Evolutionary conservation across 805 yeast genomes (phyloP), one percentile per base, ranked within the genome.

Genomic region (Ogataea polymorpha): DNA sequence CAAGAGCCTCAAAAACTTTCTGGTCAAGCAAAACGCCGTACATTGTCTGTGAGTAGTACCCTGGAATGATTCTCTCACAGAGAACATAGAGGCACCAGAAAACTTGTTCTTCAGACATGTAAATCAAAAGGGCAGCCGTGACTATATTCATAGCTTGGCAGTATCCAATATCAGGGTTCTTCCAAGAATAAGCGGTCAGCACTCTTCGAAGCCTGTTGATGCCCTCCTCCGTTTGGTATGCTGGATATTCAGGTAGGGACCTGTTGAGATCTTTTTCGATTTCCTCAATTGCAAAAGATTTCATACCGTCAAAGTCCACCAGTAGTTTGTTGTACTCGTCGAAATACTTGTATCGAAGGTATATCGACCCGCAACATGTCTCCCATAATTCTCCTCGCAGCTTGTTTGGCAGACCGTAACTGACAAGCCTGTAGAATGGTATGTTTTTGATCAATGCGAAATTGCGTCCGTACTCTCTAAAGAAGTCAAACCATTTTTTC

Each of bases 91-190:
- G 71, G 43, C 91, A 79, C 98, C 98, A 93, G 58, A 88, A 93
- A 0, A 96, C 98, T 63, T 93, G 98, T 50, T 91, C 99, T 62
- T 93, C 99, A 7, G 95, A 84, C 84, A 87, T 89, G 60, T 80
- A 85, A 28, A 84, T 84, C 45, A 86, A 65, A 39, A 86, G 61
- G 0, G 87, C 90, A 2, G 95, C 95, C 2, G 78, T 80, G 7
- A 86, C 89, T 37, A 93, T 93, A 59, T 93, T 93, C 99, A 95
- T 93, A 1, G 98, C 99, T 63, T 93, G 99, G 61, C 99, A 93
- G 62, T 93, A 93, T 0, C 99, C 99, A 18, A 93, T 87, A 30
- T 91, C 96, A 0, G 96, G 96, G 59, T 90, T 89, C 50, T 85
- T 86, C 97, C 98, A 93, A 0, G 96, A 86, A 57, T 90, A 93